Evolutionary conservation across 345 rosid species (phyloP), one percentile per base, ranked within the genome.

Genomic region (Populus nigra): DNA sequence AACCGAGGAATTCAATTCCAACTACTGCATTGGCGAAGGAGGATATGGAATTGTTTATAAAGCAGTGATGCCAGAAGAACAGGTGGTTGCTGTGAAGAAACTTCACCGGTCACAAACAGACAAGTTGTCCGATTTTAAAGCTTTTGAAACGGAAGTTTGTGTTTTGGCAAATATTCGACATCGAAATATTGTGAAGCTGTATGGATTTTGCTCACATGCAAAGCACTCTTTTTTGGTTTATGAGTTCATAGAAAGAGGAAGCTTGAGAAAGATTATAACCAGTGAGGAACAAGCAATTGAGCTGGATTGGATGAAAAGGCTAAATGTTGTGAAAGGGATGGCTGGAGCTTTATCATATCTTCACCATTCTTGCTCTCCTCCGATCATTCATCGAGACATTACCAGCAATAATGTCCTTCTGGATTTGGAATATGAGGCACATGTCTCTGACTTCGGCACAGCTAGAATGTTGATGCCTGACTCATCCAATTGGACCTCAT

Each of bases 61-160:
- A 39, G 43, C 43, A 0, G 43, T 39, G 43, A 39, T 39, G 43
- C 43, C 72, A 55, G 12, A 65, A 8, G 74, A 66, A 7, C 61
- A 23, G 23, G 62, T 68, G 3, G 63, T 72, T 16, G 79, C 79
- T 59, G 73, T 76, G 20, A 81, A 81, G 65, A 81, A 73, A 45
- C 73, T 81, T 45, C 73, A 76, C 29, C 49, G 0, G 8, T 50
- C 25, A 39, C 63, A 68, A 0, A n/a, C 20, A 2, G 15, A 36
- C 0, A 41, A 12, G 0, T 5, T 35, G 2, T 25, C 35, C 16
- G 43, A 72, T 49, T 17, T 65, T 7, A 50, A 45, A 57, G 69
- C 69, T 31, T 66, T 76, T 17, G 29, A 29, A 35, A 80, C 41
- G 1, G 79, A 76, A 35, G 33, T 80, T 5, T 8, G 1, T 4